Percentiles rank a stretch among this genome's conserved stretches.
Evolutionary conservation across 2,329 filamentous ascomycete species (phyloP).

Genomic region (Lecanicillium sp.): DNA sequence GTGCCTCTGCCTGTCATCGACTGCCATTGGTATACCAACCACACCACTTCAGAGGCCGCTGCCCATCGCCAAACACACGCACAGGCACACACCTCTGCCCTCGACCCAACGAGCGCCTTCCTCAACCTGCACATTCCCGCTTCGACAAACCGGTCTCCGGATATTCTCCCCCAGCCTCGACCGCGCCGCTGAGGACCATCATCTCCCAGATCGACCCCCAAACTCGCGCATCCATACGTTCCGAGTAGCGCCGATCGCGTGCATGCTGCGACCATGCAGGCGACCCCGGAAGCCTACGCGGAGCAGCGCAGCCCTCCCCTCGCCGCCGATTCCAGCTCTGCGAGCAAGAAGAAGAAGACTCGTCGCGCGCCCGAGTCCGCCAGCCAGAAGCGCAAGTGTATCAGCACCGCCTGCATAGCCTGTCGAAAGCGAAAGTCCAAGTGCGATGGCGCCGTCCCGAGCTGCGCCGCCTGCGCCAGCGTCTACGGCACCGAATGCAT

Average conservation of each 20-base stretch:
- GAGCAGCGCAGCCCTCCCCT: background rate
- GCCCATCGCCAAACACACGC: too few species aligned
- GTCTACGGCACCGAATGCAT: conserved; percentile 88
- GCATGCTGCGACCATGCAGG: conserved; percentile 11
- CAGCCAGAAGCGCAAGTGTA: conserved; percentile 65
- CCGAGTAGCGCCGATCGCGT: conserved; percentile 4
- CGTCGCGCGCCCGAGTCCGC: conserved; percentile 42
- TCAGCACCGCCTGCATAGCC: conserved; percentile 79
- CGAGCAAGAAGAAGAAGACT: conserved; percentile 41
- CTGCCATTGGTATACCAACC: too few species aligned
- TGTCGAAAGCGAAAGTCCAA: conserved; percentile 76
- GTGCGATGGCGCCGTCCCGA: conserved; percentile 87
- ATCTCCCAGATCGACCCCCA: too few species aligned
- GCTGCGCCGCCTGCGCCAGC: conserved; percentile 91
- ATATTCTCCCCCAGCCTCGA: too few species aligned
- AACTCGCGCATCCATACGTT: background rate
- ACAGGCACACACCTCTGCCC: too few species aligned
- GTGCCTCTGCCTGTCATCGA: too few species aligned
- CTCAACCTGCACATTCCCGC: too few species aligned
- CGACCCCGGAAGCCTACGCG: background rate
- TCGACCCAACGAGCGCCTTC: too few species aligned
- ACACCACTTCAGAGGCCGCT: too few species aligned
- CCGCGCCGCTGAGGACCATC: too few species aligned
- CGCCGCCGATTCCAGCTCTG: conserved; percentile 11
- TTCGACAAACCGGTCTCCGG: too few species aligned